These are phyloP conservation scores for Sicyos baderoa DNA, from an alignment of 306 rosid species.

Conservation along the genomic window DNA sequence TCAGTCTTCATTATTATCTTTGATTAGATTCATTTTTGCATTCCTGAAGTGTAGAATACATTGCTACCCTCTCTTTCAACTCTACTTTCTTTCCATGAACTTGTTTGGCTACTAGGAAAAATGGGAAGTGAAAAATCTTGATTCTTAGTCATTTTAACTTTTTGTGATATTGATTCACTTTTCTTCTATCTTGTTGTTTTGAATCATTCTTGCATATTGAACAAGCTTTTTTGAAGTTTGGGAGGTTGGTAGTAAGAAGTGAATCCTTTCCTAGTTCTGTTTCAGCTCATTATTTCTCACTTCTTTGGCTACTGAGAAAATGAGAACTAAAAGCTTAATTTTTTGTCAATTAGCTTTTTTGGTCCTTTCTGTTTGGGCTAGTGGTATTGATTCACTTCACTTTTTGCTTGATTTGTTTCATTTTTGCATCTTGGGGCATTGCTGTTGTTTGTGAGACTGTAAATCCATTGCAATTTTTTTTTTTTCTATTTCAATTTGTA, in stretches of 20 bases:
- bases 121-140: neutral
- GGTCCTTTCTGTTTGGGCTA: neutral
- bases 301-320: conserved; percentile 7
- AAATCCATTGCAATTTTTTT: too few relatives aligned
- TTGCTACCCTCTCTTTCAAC: neutral
- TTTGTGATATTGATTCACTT: neutral
- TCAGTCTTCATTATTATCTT: neutral
- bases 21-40: neutral
- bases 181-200: neutral
- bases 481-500: too few relatives aligned
- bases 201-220: conserved; percentile 23
- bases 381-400: neutral
- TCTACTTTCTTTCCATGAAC: neutral
- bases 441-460: neutral
- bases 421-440: conserved; percentile 21
- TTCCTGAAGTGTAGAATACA: neutral
- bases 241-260: conserved; percentile 17
- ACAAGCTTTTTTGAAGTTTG: conserved; percentile 18
- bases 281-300: neutral
- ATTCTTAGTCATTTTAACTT: neutral
- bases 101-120: neutral
- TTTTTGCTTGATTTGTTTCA: neutral
- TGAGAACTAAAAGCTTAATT: neutral
- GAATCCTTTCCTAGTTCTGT: conserved; percentile 15
- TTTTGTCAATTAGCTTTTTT: neutral